Base-by-base conservation (phyloP, 1,139 yeast species). In the Lodderomyces pseudojiufengensis region DNA sequence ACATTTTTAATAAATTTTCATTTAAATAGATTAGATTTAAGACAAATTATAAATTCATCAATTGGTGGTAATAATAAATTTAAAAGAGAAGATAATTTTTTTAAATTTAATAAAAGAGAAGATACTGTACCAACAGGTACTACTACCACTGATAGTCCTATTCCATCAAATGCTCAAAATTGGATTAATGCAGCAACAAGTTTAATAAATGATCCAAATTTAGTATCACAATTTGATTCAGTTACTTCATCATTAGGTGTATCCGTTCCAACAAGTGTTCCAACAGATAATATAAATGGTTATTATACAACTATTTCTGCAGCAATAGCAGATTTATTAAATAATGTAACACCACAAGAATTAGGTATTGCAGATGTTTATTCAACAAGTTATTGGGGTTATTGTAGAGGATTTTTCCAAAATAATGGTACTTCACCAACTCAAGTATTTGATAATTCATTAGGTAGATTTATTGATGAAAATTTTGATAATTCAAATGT, bases 351-450 rank as follows among this genome's bases (percentile, higher is more conserved):
- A 5, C 58, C 58, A 31, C 32, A 43, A 12, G 56, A 55, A 27
- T 51, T 77, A 31, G 85, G 86, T 1, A 58, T 83, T 23, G 63
- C 84, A 5, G 78, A 77, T 33, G 75, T 78, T 20, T 83, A 82
- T 53, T 69, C 80, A 11, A 62, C 82, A 28, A 78, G 87, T 32
- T 68, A 73, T 53, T 83, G 88, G 78, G 90, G 88, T 23, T 84
- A 81, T 60, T 84, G 95, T 57, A 64, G 71, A 47, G 92, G 90
- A 16, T 39, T 43, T 3, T 14, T 24, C 6, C 15, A 24, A 15
- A 20, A 12, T 23, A 47, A 50, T 21, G 43, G 49, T 14, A 45
- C 46, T n/a, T 29, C 34, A 11, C 35, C 41, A n/a, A 32, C 44
- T 1, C 18, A 39, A 9, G 33, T 32, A 14, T 37, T 43, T 13